phyloP scores from a whole-genome alignment of 1,284 basidiomycete species.

The Leccinum pachyderme region DNA sequence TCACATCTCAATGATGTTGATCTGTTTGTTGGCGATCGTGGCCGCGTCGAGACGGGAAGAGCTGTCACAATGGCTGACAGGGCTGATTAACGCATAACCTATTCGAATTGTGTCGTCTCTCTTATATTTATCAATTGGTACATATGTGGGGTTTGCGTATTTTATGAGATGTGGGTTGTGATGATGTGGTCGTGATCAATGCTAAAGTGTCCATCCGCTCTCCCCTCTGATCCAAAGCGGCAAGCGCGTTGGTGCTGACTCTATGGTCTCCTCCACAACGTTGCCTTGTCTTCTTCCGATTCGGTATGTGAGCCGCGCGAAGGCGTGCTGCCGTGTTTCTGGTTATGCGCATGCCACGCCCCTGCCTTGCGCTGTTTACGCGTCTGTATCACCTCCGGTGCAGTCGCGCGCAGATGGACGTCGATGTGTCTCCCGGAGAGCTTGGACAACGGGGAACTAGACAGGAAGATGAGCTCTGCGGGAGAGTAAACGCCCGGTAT shows the following conservation, averaged over 20 bases:
- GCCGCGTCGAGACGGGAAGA: constrained; percentile 4
- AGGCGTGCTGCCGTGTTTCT: background rate
- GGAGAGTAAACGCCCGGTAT: constrained; percentile 25
- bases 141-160: background rate
- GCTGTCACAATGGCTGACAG: constrained; percentile 1
- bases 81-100: constrained; percentile 8
- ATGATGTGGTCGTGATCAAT: background rate
- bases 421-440: constrained; percentile 4
- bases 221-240: background rate
- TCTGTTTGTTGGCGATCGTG: constrained; percentile 8
- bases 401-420: constrained; percentile 11
- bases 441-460: constrained; percentile 22
- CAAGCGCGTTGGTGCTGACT: no score
- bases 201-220: background rate
- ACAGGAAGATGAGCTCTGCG: constrained; percentile 24
- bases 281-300: constrained; percentile 17
- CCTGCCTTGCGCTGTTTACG: constrained; percentile 27
- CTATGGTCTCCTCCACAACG: constrained; percentile 20
- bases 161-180: background rate
- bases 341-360: constrained; percentile 19
- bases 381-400: constrained; percentile 28
- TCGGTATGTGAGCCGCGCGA: constrained; percentile 15
- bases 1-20: constrained; percentile 6
- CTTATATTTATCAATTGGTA: background rate
- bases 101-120: no score